Evolutionary conservation across 2,329 filamentous ascomycete species (phyloP).

Genomic region (Alternaria alternata): DNA sequence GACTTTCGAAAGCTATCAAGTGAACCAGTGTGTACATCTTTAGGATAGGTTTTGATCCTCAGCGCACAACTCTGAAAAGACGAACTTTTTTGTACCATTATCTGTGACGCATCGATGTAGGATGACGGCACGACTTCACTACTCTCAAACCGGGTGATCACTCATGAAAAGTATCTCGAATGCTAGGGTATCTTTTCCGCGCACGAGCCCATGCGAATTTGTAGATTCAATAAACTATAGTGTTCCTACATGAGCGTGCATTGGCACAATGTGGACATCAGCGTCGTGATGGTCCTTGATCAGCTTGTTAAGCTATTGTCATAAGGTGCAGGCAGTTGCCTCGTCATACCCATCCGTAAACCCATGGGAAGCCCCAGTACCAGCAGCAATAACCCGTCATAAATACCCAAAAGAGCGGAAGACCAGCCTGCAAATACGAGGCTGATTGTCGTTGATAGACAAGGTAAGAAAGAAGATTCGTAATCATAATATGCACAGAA

Average conservation of each 20-base stretch:
- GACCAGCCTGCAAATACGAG: not conserved
- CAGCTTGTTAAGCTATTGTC: slow-evolving; percentile 2
- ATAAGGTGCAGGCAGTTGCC: slow-evolving; percentile 6
- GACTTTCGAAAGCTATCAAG: no score
- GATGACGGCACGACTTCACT: not conserved
- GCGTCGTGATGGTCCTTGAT: slow-evolving; percentile 4
- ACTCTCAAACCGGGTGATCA: not conserved
- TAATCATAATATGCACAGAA: slow-evolving; percentile 43
- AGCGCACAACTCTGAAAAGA: no score
- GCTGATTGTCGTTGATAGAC: not conserved
- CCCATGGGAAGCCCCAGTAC: slow-evolving; percentile 19
- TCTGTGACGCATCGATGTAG: not conserved
- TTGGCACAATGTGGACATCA: slow-evolving; percentile 26
- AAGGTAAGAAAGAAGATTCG: slow-evolving; percentile 24
- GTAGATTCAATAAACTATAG: slow-evolving; percentile 19
- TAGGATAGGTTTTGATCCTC: no score
- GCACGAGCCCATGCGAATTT: slow-evolving; percentile 39
- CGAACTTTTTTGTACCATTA: no score
- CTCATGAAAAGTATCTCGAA: not conserved
- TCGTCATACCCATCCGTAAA: not conserved
- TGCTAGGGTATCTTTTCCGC: slow-evolving; percentile 15
- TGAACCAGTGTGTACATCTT: no score
- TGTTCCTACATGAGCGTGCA: slow-evolving; percentile 30
- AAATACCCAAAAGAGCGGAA: slow-evolving; percentile 9
- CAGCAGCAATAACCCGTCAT: slow-evolving; percentile 29